phyloP scores from a whole-genome alignment of 129 eudicot genomes.

The Ambrosia trifida region DNA sequence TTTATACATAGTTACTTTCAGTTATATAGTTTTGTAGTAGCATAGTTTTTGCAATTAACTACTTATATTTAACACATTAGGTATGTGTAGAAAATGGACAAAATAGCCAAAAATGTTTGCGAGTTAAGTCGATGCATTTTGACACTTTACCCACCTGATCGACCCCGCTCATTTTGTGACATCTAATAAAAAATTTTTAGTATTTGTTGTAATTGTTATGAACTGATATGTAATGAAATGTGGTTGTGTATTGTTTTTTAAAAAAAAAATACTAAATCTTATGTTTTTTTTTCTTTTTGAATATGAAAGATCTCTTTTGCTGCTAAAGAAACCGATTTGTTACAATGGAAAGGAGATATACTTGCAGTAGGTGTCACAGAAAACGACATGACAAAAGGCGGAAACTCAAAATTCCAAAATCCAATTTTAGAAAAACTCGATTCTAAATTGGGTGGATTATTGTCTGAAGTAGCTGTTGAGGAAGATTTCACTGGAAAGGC shows the following conservation, averaged over 20 bases:
- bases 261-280: conserved; percentile 16
- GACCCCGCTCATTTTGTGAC: background rate
- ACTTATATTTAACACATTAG: too few relatives aligned
- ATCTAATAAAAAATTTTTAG: background rate
- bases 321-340: conserved; percentile 76
- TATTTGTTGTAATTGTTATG: background rate
- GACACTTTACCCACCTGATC: background rate
- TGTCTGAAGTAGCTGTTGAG: conserved; percentile 74
- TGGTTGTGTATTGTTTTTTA: background rate
- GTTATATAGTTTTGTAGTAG: background rate
- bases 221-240: background rate
- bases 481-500: conserved; percentile 92
- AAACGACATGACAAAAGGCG: conserved; percentile 75
- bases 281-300: conserved; percentile 4
- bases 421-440: conserved; percentile 65
- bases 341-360: conserved; percentile 92
- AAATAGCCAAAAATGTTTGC: background rate
- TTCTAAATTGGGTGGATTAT: conserved; percentile 61
- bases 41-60: background rate
- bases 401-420: conserved; percentile 67
- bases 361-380: conserved; percentile 91
- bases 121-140: background rate
- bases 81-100: background rate
- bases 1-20: too few relatives aligned
- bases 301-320: conserved; percentile 62